These are phyloP conservation scores for Triticum timopheevii DNA, from an alignment of 176 grass and related monocot species.

Conservation along the genomic window DNA sequence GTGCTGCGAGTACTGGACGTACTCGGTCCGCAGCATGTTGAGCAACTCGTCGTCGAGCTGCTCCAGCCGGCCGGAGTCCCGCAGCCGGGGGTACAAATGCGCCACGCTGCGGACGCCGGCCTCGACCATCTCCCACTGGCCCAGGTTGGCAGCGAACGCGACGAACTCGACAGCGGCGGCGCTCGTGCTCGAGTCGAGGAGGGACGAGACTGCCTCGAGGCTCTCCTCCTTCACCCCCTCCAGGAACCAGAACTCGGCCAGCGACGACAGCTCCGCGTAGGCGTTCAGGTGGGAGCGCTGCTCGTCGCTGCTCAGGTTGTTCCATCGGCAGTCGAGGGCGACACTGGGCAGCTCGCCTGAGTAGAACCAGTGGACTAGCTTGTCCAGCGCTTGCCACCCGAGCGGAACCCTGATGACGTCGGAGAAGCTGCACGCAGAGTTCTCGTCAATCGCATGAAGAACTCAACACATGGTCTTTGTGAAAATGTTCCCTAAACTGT, in stretches of 20 bases:
- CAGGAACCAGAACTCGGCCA: constrained; percentile 77
- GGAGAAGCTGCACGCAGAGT: constrained; percentile 50
- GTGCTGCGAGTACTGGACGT: constrained; percentile 42
- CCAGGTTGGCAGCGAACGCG: constrained; percentile 34
- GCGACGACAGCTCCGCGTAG: constrained; percentile 66
- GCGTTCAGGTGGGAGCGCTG: constrained; percentile 41
- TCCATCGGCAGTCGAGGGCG: constrained; percentile 51
- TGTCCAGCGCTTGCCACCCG: constrained; percentile 57
- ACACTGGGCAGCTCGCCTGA: constrained; percentile 41
- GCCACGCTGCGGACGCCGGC: constrained; percentile 46
- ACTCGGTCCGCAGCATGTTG: constrained; percentile 63
- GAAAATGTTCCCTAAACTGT: neutral
- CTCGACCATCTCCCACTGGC: constrained; percentile 64
- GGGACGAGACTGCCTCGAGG: constrained; percentile 26
- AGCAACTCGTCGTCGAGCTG: constrained; percentile 59
- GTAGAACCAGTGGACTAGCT: constrained; percentile 66
- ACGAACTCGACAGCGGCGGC: constrained; percentile 46
- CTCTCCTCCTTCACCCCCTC: constrained; percentile 66
- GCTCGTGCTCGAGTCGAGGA: constrained; percentile 35
- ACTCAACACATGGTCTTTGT: neutral
- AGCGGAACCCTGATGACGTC: constrained; percentile 59
- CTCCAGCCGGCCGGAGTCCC: constrained; percentile 54
- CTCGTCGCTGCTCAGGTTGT: constrained; percentile 36
- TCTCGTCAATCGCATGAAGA: neutral
- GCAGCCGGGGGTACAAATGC: constrained; percentile 58